Evolutionary conservation across 495 filamentous ascomycete species (phyloP), one percentile per base, ranked within the genome.

Genomic region (Aspergillus bridgeri): DNA sequence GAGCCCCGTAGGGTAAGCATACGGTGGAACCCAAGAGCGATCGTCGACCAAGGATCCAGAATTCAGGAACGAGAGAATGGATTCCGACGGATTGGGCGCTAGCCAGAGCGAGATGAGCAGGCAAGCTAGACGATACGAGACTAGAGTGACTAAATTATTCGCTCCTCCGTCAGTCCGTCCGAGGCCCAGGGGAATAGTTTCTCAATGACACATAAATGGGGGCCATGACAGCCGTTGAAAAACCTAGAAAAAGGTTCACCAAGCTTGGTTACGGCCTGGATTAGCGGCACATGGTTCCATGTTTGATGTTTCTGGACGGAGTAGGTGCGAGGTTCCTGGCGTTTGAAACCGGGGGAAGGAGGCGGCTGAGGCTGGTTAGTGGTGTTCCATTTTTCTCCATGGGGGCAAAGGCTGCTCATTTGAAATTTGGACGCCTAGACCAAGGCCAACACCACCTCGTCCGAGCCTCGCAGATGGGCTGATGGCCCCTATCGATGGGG

Each of bases 141-240:
- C 33, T 38, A 38, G 17, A 38, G 33, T 13, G 11, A 38, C 33
- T 38, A 38, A 38, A 1, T 3, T 13, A 4, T 4, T 38, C 33
- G 33, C 33, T 38, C 1, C 33, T 38, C 33, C 33, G 33, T 38
- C 7, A 38, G 33, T 38, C 33, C 33, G 33, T 15, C 13, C 33
- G 33, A 38, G 33, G 17, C 33, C 33, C 33, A 38, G 17, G 33
- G 9, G 17, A 38, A 38, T 15, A 38, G 45, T 23, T 47, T 20
- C 18, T 19, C 19, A 8, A 20, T 47, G 45, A 47, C 45, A 47
- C 45, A 21, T 21, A 20, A 47, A 19, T 27, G 25, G 25, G 27
- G 21, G 42, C 45, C 45, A 23, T 54, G 52, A 54, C 52, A 54
- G 52, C 52, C 52, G 52, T 54, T 54, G 52, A 24, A 43, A 24